These are phyloP conservation scores for Ophiostoma perfectum DNA, from an alignment of 2,329 filamentous ascomycete genomes.

Conservation along the genomic window DNA sequence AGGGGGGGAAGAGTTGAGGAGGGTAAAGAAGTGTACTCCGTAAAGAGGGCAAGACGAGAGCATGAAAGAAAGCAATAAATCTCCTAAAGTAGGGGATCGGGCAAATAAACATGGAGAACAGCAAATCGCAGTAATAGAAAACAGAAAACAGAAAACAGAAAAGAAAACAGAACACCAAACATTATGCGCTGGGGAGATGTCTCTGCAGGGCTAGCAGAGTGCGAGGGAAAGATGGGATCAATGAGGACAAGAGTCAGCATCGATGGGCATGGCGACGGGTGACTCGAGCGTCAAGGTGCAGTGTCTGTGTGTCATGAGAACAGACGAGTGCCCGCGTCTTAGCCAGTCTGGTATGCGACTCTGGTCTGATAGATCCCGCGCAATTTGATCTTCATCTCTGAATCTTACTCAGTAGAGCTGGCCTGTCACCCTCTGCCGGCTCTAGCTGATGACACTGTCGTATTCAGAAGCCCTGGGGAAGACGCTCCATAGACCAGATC, in stretches of 20 bases:
- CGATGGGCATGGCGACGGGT: too few species aligned
- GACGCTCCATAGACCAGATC: constrained; percentile 3
- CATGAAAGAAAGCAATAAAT: neutral
- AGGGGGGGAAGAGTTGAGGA: neutral
- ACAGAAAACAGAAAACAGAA: constrained; percentile 14
- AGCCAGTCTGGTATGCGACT: too few species aligned
- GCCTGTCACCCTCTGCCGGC: neutral
- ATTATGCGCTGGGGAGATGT: constrained; percentile 10
- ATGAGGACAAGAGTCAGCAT: neutral
- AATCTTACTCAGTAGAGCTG: too few species aligned
- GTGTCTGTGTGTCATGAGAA: too few species aligned
- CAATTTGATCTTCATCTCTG: constrained; percentile 2
- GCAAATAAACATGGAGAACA: constrained; percentile 10
- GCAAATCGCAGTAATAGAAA: too few species aligned
- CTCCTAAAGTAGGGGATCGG: constrained; percentile 14
- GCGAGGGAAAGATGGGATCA: neutral
- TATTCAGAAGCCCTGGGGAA: constrained; percentile 11
- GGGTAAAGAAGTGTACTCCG: too few species aligned
- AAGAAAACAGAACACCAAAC: constrained; percentile 14
- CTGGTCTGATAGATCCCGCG: too few species aligned
- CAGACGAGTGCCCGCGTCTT: too few species aligned
- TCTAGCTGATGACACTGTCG: constrained; percentile 13
- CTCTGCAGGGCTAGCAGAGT: constrained; percentile 9
- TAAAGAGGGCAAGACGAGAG: neutral
- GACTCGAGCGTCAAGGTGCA: too few species aligned